Base-by-base conservation (phyloP, 2,329 filamentous ascomycete species). In the Colletotrichum chrysophilum region DNA sequence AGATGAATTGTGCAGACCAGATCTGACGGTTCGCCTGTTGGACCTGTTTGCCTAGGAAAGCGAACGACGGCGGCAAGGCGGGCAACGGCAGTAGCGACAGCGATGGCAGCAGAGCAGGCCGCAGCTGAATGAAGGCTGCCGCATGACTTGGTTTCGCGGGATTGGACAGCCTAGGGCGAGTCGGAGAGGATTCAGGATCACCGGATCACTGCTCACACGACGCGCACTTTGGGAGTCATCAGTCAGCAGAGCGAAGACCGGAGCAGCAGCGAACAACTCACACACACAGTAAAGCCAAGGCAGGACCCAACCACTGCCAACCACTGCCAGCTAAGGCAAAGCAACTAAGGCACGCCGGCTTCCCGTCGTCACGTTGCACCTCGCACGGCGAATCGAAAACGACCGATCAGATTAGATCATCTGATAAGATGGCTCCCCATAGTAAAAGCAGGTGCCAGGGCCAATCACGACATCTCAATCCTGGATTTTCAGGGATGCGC, bases 341-440 rank as follows among this genome's bases (percentile, higher is more conserved):
- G 21, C 14, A 24, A n/a, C 56, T 34, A n/a, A 30, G 16, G 30
- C 56, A n/a, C 58, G 58, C 58, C 28, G 18, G 26, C 18, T 32
- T 61, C 58, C 16, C 58, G 18, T 24, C 58, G 58, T 32, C 58
- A 32, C 58, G 58, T 32, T 18, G 26, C 55, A 28, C 55, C 16
- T 61, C 66, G 61, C 62, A 38, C 43, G 43, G 43, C n/a, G n/a
- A 48, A 48, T 48, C 43, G 43, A 48, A 43, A 58, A 67, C 55
- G 55, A 28, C 43, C 58, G 64, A 68, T 73, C 74, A 73, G 74
- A 75, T 75, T 75, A 75, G 74, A 75, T 75, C 74, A 75, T 75
- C 74, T 75, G 74, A 75, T 75, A 75, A 75, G 70, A 73, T 68
- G 70, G 43, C 18, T 3, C 55, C 21, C 70, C 64, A 36, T 21